Conservation (phyloP, 352 stramenopile species). For the Pythium diclinum region DNA sequence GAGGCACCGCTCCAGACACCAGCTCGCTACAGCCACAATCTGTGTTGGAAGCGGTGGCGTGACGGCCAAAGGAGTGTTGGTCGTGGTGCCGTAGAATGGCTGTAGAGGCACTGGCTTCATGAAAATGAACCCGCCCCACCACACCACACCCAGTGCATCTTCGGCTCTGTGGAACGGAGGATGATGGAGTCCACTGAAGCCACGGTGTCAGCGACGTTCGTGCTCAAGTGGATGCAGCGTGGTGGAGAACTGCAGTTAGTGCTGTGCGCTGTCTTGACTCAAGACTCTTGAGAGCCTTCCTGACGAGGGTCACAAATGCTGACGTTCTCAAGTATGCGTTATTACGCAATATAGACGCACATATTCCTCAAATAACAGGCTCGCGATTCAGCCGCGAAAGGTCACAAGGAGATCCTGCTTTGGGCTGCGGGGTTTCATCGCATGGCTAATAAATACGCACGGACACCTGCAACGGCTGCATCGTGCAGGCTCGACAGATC, state of each 20-base stretch:
- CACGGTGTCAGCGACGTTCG: no score
- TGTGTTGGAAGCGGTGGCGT: neutral
- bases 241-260: neutral
- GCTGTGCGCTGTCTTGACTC: no score
- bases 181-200: no score
- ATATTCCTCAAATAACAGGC: neutral
- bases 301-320: neutral
- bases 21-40: conserved; percentile 13
- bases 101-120: conserved; percentile 7
- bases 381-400: conserved; percentile 13
- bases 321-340: neutral
- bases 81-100: neutral
- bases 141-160: no score
- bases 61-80: neutral
- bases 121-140: no score
- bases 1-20: conserved; percentile 11
- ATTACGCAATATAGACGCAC: neutral
- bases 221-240: no score
- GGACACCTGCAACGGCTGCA: neutral
- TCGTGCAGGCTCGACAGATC: neutral
- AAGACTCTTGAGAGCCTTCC: no score
- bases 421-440: conserved; percentile 5
- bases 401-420: conserved; percentile 7
- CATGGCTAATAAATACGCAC: neutral
- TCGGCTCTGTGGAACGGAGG: no score